Percentiles rank a stretch among this genome's conserved stretches.
phyloP scores from a whole-genome alignment of 352 stramenopile species.

The Phytophthora nicotianae region DNA sequence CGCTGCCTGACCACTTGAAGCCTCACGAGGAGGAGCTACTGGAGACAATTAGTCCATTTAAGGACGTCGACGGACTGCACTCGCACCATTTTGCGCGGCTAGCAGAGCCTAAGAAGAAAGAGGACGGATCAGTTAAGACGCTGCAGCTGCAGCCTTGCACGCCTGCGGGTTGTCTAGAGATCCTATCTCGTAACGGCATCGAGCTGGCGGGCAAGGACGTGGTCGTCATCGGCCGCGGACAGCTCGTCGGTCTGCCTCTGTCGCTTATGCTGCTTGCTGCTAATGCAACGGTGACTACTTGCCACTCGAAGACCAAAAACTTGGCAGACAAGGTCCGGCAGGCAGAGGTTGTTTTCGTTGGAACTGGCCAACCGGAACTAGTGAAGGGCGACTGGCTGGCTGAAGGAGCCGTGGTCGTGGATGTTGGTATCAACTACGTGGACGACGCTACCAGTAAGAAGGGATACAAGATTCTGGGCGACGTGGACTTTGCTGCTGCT shows the following conservation, averaged over 20 bases:
- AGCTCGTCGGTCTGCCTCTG: slow-evolving; percentile 98
- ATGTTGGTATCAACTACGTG: slow-evolving; percentile 99
- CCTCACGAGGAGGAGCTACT: slow-evolving; percentile 91
- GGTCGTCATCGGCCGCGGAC: slow-evolving; percentile 96
- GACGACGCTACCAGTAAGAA: slow-evolving; percentile 74
- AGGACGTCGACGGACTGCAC: slow-evolving; percentile 99
- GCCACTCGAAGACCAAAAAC: slow-evolving; percentile 93
- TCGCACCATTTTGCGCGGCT: slow-evolving; percentile 96
- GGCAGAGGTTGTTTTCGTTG: slow-evolving; percentile 98
- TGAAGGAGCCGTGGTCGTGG: slow-evolving; percentile 96
- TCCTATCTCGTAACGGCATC: slow-evolving; percentile 74
- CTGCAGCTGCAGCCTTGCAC: slow-evolving; percentile 92
- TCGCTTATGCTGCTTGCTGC: slow-evolving; percentile 94
- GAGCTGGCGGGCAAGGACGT: slow-evolving; percentile 95
- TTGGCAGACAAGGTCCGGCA: slow-evolving; percentile 59
- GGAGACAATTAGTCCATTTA: slow-evolving; percentile 87
- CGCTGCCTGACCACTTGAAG: slow-evolving; percentile 61
- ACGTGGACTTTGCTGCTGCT: slow-evolving; percentile 95
- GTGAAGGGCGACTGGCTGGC: slow-evolving; percentile 98
- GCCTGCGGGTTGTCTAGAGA: slow-evolving; percentile 82
- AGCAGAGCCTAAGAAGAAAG: slow-evolving; percentile 32
- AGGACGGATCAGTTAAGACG: slow-evolving; percentile 19
- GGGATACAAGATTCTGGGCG: slow-evolving; percentile 95
- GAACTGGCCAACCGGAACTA: slow-evolving; percentile 93
- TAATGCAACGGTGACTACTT: slow-evolving; percentile 97